Evolutionary conservation across 495 filamentous ascomycete genomes (phyloP), one percentile per base, ranked within the genome.

Genomic region (Thermochaetoides thermophila): DNA sequence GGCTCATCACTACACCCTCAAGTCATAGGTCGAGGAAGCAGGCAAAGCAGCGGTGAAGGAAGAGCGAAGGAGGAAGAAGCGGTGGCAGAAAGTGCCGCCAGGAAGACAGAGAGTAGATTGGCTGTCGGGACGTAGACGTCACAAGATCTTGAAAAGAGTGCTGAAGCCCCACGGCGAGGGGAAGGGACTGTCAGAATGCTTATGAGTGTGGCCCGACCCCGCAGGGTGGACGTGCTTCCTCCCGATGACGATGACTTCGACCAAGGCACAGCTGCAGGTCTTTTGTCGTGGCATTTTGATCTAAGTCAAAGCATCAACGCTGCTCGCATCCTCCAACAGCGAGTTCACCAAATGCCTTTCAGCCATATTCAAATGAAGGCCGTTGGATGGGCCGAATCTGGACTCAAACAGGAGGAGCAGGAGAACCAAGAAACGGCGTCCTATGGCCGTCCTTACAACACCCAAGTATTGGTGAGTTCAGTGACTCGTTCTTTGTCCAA

Each of bases 131-230:
- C n/a, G n/a, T n/a, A n/a, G n/a, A n/a, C n/a, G n/a, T n/a, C n/a
- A n/a, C 17, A 5, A 29, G 16, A 32, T 32, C 35, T 7, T 8
- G 29, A 2, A 7, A 27, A 14, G 34, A 29, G 13, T 17, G 12
- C 18, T 22, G 10, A 22, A 16, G 14, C 26, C 17, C 19, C 27
- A 27, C 27, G 20, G 13, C 27, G 27, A 11, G 7, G 12, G 14
- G 37, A 17, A 26, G 33, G 17, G n/a, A 20, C 29, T 9, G 5
- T 32, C 22, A 35, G n/a, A 28, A 43, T 43, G 40, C 18, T 43
- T 43, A 43, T 43, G 34, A 43, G 31, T n/a, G n/a, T 29, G 24
- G 12, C 35, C 11, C 34, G 14, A 14, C 39, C 40, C 40, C 35
- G n/a, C n/a, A n/a, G 29, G 30, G 16, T 13, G 7, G 27, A 38